Conservation (phyloP, 345 rosid genomes). For the Bruguiera gymnorhiza region DNA sequence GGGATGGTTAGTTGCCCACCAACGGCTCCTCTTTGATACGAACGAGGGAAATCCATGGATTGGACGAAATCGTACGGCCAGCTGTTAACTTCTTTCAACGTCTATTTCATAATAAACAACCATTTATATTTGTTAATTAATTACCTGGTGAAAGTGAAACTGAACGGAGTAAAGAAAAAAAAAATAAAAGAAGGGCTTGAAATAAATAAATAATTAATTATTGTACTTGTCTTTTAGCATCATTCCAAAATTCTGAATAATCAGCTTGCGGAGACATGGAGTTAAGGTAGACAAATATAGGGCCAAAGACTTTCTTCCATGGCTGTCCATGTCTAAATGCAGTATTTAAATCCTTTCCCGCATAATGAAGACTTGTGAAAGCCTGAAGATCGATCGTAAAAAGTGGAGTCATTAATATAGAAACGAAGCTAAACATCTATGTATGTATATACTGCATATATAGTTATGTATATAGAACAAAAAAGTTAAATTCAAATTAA, state of each 20-base stretch:
- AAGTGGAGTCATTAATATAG: neutral
- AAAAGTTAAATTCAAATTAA: too few relatives aligned
- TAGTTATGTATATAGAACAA: too few relatives aligned
- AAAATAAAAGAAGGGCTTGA: too few relatives aligned
- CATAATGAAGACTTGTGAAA: slow-evolving; percentile 20
- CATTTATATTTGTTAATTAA: neutral
- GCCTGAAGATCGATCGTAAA: slow-evolving; percentile 4
- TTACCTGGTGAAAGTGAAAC: neutral
- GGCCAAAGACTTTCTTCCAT: slow-evolving; percentile 31
- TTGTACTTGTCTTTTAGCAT: slow-evolving; percentile 21
- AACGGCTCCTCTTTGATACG: slow-evolving; percentile 18
- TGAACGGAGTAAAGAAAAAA: neutral
- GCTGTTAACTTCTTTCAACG: neutral
- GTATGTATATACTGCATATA: too few relatives aligned
- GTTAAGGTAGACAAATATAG: slow-evolving; percentile 19
- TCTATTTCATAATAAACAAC: neutral
- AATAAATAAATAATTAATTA: too few relatives aligned
- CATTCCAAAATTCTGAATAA: slow-evolving; percentile 12
- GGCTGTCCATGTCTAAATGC: slow-evolving; percentile 16
- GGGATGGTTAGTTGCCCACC: slow-evolving; percentile 3
- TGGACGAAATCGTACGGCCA: slow-evolving; percentile 20
- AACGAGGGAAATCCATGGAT: slow-evolving; percentile 14
- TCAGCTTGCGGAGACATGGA: neutral
- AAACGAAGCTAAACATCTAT: neutral
- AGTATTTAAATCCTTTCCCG: slow-evolving; percentile 15